Conservation (phyloP, 495 filamentous ascomycete species). For the Podospora pseudoanserina region DNA sequence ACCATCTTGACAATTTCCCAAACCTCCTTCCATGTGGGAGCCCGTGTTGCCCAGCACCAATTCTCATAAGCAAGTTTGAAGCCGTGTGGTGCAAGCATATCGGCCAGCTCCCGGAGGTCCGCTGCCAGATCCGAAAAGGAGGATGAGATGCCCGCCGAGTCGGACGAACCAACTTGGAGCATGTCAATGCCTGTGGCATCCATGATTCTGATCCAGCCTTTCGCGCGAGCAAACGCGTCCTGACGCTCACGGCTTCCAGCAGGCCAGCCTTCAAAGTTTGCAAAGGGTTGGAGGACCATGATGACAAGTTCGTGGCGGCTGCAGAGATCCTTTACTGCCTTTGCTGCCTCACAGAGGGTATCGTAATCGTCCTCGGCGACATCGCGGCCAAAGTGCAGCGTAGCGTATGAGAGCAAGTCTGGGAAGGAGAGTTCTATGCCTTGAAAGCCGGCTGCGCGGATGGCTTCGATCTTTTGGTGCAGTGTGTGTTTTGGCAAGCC, state of each 20-base stretch:
- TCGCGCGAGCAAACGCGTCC: slow-evolving; percentile 62
- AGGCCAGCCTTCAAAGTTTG: slow-evolving; percentile 77
- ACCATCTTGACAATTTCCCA: slow-evolving; percentile 63
- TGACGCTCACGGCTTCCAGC: slow-evolving; percentile 52
- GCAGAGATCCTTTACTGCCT: slow-evolving; percentile 52
- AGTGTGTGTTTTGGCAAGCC: slow-evolving; percentile 48
- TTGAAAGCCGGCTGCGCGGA: slow-evolving; percentile 61
- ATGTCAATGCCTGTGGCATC: slow-evolving; percentile 64
- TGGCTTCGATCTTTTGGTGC: slow-evolving; percentile 61
- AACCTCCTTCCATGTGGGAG: slow-evolving; percentile 62
- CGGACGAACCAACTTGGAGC: slow-evolving; percentile 73
- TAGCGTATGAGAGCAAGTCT: slow-evolving; percentile 65
- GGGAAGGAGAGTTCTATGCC: slow-evolving; percentile 75
- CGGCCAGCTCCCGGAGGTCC: slow-evolving; percentile 62
- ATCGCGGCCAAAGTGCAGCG: slow-evolving; percentile 44
- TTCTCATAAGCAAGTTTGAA: slow-evolving; percentile 74
- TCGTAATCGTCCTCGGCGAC: slow-evolving; percentile 55
- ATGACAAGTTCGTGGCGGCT: slow-evolving; percentile 53
- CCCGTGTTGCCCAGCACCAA: slow-evolving; percentile 78
- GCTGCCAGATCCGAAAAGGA: slow-evolving; percentile 49
- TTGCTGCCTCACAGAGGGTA: slow-evolving; percentile 48
- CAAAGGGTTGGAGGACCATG: slow-evolving; percentile 75
- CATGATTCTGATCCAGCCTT: slow-evolving; percentile 73
- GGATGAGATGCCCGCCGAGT: slow-evolving; percentile 53
- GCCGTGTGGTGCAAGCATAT: slow-evolving; percentile 54